Conservation (phyloP, 164 flowering plant genomes). For the Buxus sempervirens region DNA sequence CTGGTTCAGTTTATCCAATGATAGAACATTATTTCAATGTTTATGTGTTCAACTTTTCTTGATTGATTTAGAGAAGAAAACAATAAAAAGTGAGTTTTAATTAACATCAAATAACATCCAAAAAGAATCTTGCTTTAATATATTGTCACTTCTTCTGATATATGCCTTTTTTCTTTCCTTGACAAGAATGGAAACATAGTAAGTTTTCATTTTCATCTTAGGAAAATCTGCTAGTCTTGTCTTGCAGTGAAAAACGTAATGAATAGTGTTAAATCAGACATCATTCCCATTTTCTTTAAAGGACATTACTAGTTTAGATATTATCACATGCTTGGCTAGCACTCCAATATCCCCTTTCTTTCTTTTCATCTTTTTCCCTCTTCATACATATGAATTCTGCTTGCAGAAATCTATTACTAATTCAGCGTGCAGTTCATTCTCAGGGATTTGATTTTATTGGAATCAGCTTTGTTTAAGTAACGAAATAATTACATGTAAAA, state of each 20-base stretch:
- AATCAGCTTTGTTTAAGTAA: not conserved
- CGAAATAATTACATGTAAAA: constrained; percentile 1
- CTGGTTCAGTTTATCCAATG: not conserved
- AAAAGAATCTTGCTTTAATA: too few species aligned
- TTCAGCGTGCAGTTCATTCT: not conserved
- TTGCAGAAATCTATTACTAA: not conserved
- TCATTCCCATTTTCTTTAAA: not conserved
- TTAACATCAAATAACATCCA: not conserved
- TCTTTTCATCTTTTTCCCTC: too few species aligned
- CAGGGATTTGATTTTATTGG: constrained; percentile 5
- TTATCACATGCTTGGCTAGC: not conserved
- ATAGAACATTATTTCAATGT: not conserved
- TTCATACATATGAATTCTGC: not conserved
- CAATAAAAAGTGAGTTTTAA: not conserved
- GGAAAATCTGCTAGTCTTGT: not conserved
- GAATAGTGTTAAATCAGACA: not conserved
- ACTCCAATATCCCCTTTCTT: not conserved
- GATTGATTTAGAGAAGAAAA: too few species aligned
- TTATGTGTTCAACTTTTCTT: too few species aligned
- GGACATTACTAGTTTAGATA: not conserved
- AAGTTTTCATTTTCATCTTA: too few species aligned
- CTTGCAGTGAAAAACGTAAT: not conserved
- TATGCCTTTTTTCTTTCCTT: not conserved
- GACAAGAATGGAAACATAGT: not conserved
- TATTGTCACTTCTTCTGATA: not conserved